Percentiles rank a stretch among this genome's conserved stretches.
phyloP scores from a whole-genome alignment of 495 filamentous ascomycete species.

The Bacidia rubella region DNA sequence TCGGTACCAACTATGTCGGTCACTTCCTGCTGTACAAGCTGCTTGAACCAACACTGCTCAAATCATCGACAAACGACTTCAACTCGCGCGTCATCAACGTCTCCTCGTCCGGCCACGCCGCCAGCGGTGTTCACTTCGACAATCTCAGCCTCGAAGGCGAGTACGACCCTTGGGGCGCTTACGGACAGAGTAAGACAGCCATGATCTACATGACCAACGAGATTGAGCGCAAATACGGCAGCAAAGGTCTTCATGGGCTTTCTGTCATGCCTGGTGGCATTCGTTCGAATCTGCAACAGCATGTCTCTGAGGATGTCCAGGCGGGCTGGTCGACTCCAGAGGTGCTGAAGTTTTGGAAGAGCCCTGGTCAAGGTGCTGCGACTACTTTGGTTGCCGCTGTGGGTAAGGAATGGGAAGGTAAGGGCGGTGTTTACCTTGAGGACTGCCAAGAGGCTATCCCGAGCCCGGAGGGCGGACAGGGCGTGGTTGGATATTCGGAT shows the following conservation, averaged over 20 bases:
- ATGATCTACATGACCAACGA: conserved; percentile 32
- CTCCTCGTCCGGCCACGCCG: conserved; percentile 28
- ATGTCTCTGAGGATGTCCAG: conserved; percentile 16
- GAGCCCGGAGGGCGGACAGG: conserved; percentile 5
- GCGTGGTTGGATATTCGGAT: conserved; percentile 13
- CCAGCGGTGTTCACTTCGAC: conserved; percentile 15
- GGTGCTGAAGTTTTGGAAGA: conserved; percentile 22
- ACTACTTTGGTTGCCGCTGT: conserved; percentile 31
- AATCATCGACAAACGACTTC: conserved; percentile 24
- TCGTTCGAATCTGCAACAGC: conserved; percentile 14
- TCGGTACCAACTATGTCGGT: conserved; percentile 37
- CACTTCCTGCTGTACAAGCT: conserved; percentile 43
- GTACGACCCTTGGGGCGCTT: conserved; percentile 28
- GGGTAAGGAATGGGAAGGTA: conserved; percentile 25
- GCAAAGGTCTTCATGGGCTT: conserved; percentile 25
- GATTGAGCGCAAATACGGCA: conserved; percentile 28
- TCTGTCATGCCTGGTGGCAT: conserved; percentile 32
- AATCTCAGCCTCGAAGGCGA: conserved; percentile 25
- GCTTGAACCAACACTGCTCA: conserved; percentile 30
- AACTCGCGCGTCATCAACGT: conserved; percentile 32
- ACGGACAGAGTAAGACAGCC: conserved; percentile 29
- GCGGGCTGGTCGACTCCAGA: conserved; percentile 6
- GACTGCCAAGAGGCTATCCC: conserved; percentile 22
- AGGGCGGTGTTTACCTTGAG: conserved; percentile 28
- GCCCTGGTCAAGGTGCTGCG: conserved; percentile 26